Percentiles rank a stretch among this genome's conserved stretches.
These are phyloP conservation scores for Boletales sp. DNA, from an alignment of 768 basidiomycete genomes.

Conservation along the genomic window DNA sequence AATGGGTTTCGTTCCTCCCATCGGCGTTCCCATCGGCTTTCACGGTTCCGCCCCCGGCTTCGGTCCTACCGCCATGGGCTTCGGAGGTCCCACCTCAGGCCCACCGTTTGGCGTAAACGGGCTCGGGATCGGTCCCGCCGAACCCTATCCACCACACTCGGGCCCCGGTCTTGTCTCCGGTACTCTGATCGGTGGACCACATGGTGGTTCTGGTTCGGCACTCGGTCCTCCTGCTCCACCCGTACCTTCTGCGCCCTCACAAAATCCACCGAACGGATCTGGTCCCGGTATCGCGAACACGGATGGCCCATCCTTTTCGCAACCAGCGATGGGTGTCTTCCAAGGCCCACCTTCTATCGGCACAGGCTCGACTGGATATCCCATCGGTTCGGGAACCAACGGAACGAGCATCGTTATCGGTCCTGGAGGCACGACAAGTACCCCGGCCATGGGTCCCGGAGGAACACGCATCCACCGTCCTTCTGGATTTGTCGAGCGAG, in stretches of 20 bases:
- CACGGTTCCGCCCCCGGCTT: constrained; percentile 14
- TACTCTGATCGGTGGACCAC: constrained; percentile 10
- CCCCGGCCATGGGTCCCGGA: constrained; percentile 13
- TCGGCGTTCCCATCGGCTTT: constrained; percentile 16
- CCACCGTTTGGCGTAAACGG: constrained; percentile 23
- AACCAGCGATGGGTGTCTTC: constrained; percentile 28
- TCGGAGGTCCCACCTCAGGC: constrained; percentile 12
- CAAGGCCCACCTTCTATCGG: constrained; percentile 22
- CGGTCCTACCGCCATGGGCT: constrained; percentile 13
- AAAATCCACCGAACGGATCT: constrained; percentile 10
- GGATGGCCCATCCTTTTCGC: constrained; percentile 19
- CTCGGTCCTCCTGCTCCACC: not conserved
- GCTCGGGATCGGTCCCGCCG: constrained; percentile 13
- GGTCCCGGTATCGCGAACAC: constrained; percentile 10
- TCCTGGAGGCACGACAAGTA: constrained; percentile 21
- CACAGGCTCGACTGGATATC: constrained; percentile 16
- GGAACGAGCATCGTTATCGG: constrained; percentile 25
- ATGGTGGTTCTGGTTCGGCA: constrained; percentile 10
- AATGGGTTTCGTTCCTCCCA: constrained; percentile 22
- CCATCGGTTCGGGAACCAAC: constrained; percentile 15
- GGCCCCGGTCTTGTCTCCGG: constrained; percentile 10
- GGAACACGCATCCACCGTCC: constrained; percentile 22
- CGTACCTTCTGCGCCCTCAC: constrained; percentile 7
- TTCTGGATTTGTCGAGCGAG: constrained; percentile 31
- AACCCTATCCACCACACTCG: constrained; percentile 13